These are phyloP conservation scores for Globisporangium spinosum DNA, from an alignment of 352 stramenopile genomes.

Conservation along the genomic window DNA sequence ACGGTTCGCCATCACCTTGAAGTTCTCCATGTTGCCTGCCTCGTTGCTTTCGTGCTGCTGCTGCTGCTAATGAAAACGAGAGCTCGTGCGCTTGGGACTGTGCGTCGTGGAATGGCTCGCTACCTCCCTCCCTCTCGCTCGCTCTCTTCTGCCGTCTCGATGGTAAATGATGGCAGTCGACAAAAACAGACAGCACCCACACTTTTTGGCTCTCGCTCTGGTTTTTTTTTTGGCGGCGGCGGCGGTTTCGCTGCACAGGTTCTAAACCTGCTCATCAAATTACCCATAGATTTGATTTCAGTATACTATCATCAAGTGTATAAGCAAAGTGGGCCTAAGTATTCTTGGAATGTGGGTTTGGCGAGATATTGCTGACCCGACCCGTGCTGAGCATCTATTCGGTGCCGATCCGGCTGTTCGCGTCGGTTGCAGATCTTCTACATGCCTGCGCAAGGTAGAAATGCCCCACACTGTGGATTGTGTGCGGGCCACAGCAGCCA, in stretches of 20 bases:
- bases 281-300: background rate
- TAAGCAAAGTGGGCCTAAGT: background rate
- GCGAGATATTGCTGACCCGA: background rate
- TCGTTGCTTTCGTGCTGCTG: background rate
- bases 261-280: background rate
- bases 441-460: background rate
- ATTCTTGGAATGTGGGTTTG: background rate
- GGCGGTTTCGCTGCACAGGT: background rate
- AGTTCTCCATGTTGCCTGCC: constrained; percentile 38
- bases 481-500: no score
- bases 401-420: background rate
- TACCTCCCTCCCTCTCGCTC: background rate
- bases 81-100: background rate
- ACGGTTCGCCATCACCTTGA: constrained; percentile 71
- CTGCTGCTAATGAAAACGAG: background rate
- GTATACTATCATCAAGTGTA: background rate
- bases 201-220: background rate
- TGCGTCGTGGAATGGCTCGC: background rate
- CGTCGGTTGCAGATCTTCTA: constrained; percentile 3
- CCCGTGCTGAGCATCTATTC: constrained; percentile 1
- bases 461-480: background rate
- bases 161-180: background rate
- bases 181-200: constrained; percentile 5
- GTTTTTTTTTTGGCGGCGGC: background rate
- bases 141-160: constrained; percentile 5